phyloP scores from a whole-genome alignment of 23 red algal species.

The Gracilaria domingensis region DNA sequence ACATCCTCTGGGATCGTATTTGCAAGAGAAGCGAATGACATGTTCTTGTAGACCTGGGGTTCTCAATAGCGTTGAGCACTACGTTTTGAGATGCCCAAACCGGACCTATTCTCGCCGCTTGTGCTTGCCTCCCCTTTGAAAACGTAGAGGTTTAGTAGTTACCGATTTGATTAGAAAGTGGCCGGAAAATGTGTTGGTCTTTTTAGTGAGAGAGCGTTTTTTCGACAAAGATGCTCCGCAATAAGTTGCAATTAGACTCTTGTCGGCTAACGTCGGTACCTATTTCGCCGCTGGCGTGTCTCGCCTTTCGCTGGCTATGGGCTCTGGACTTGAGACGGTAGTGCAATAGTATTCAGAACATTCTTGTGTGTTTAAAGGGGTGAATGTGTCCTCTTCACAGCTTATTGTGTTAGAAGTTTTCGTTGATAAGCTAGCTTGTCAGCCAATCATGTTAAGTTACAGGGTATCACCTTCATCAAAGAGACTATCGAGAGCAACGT shows the following conservation, averaged over 20 bases:
- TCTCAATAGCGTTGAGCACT: no score
- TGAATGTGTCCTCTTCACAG: no score
- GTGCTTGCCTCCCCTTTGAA: background rate
- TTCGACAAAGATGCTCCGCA: background rate
- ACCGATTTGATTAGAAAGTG: background rate
- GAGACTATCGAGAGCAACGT: slow-evolving; percentile 56
- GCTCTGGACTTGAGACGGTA: no score
- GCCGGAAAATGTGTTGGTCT: background rate
- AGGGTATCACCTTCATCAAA: slow-evolving; percentile 60
- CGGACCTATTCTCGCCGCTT: background rate
- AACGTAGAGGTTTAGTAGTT: background rate
- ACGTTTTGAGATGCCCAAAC: no score
- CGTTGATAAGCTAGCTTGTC: background rate
- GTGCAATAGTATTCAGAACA: no score
- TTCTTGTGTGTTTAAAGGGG: no score
- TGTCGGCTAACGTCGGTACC: no score
- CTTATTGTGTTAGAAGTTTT: slow-evolving; percentile 36
- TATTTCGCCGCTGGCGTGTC: no score
- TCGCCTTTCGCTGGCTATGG: no score
- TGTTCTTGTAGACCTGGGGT: background rate
- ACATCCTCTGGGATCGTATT: background rate
- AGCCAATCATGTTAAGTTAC: background rate
- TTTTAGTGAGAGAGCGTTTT: background rate
- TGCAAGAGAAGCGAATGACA: background rate
- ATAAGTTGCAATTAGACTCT: background rate